These are phyloP conservation scores for Vishniacozyma victoriae DNA, from an alignment of 768 basidiomycete species.

Conservation along the genomic window DNA sequence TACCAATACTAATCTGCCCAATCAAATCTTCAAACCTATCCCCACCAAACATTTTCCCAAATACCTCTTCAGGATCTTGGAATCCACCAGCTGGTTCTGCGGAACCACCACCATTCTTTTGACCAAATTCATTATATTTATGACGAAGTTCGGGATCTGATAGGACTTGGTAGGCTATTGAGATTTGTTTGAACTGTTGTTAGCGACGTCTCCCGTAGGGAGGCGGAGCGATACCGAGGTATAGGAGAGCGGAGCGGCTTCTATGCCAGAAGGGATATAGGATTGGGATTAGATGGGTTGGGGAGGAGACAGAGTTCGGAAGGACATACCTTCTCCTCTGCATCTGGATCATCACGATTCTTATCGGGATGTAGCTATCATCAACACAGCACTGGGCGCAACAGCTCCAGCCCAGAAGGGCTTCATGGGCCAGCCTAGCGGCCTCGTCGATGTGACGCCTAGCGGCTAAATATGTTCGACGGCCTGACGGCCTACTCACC, in stretches of 20 bases:
- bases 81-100: conserved; percentile 46
- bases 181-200: conserved; percentile 45
- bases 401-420: no score
- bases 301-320: not conserved
- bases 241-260: not conserved
- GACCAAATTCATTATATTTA: conserved; percentile 47
- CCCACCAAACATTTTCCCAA: conserved; percentile 47
- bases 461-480: not conserved
- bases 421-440: not conserved
- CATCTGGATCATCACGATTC: conserved; percentile 45
- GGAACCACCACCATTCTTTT: conserved; percentile 44
- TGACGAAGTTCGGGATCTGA: conserved; percentile 44
- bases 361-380: conserved; percentile 1
- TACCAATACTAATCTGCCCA: conserved; percentile 44
- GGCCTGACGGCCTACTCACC: conserved; percentile 8
- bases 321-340: conserved; percentile 45
- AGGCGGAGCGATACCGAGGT: not conserved
- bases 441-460: no score
- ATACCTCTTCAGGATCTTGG: conserved; percentile 46
- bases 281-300: not conserved
- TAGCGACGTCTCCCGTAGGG: not conserved
- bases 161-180: conserved; percentile 46
- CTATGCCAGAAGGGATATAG: not conserved
- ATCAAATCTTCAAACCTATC: conserved; percentile 44
- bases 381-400: no score